phyloP scores from a whole-genome alignment of 768 basidiomycete species.

The Termitomyces sp. region DNA sequence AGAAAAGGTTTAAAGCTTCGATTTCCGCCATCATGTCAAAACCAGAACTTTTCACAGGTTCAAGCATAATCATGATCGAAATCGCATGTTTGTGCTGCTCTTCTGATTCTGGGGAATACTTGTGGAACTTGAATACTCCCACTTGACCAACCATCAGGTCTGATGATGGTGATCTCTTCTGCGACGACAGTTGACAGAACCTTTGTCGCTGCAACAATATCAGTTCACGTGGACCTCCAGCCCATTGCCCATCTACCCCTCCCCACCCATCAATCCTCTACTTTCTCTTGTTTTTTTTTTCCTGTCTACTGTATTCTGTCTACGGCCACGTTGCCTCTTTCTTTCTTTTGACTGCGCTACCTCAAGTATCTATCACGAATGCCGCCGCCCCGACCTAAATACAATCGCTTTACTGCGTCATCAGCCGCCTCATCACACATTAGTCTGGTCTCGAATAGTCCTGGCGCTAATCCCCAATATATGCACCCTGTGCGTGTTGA shows the following conservation, averaged over 20 bases:
- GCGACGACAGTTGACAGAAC: background rate
- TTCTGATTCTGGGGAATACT: background rate
- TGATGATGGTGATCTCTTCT: background rate
- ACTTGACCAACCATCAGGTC: background rate
- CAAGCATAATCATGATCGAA: background rate
- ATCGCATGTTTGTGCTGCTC: background rate
- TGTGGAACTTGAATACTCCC: background rate
- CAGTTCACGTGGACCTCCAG: background rate
- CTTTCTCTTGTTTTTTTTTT: background rate
- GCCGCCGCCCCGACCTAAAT: constrained; percentile 3
- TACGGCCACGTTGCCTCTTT: constrained; percentile 9
- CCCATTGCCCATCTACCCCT: background rate
- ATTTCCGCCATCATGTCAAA: background rate
- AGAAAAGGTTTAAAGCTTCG: too few relatives aligned
- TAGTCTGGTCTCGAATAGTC: constrained; percentile 15
- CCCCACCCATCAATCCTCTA: background rate
- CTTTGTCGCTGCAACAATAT: background rate
- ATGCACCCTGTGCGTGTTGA: constrained; percentile 14
- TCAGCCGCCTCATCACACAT: constrained; percentile 15
- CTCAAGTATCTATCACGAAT: constrained; percentile 9
- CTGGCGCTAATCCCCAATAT: constrained; percentile 6
- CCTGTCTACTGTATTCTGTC: background rate
- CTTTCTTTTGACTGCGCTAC: background rate
- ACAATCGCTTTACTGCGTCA: constrained; percentile 17
- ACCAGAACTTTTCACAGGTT: background rate